Percentiles rank a stretch among this genome's conserved stretches.
phyloP scores from a whole-genome alignment of 805 yeast genomes.

The Pichia scutulata region DNA sequence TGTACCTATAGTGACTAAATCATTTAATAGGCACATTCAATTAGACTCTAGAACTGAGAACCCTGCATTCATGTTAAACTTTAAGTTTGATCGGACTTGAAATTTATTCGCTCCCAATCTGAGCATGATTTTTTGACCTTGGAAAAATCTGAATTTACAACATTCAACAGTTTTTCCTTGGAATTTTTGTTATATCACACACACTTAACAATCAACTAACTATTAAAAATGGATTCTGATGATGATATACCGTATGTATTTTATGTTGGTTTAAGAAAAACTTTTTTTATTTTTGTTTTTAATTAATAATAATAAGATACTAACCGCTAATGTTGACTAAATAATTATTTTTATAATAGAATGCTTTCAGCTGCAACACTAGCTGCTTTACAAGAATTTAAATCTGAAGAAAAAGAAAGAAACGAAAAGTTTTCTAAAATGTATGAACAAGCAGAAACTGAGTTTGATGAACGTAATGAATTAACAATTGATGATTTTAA shows the following conservation, averaged over 20 bases:
- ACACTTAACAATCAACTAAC: not conserved
- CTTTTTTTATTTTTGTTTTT: no score
- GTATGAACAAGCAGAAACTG: constrained; percentile 49
- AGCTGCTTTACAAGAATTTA: constrained; percentile 58
- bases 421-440: constrained; percentile 48
- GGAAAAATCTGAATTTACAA: not conserved
- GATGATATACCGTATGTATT: constrained; percentile 11
- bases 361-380: constrained; percentile 41
- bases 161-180: not conserved
- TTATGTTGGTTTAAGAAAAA: no score
- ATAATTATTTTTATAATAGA: constrained; percentile 15
- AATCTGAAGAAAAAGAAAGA: constrained; percentile 52
- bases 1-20: no score
- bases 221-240: constrained; percentile 6
- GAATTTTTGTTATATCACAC: not conserved
- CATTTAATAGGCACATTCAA: no score
- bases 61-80: no score
- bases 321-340: not conserved
- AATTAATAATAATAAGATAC: not conserved
- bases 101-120: not conserved
- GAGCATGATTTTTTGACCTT: no score
- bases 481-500: constrained; percentile 59
- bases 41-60: no score
- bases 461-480: constrained; percentile 31
- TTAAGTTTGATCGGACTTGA: no score